A percentile compares a stretch with the other conserved stretches of the same genome.
phyloP scores from a whole-genome alignment of 2,329 filamentous ascomycete species.

The Bipolaris victoriae region DNA sequence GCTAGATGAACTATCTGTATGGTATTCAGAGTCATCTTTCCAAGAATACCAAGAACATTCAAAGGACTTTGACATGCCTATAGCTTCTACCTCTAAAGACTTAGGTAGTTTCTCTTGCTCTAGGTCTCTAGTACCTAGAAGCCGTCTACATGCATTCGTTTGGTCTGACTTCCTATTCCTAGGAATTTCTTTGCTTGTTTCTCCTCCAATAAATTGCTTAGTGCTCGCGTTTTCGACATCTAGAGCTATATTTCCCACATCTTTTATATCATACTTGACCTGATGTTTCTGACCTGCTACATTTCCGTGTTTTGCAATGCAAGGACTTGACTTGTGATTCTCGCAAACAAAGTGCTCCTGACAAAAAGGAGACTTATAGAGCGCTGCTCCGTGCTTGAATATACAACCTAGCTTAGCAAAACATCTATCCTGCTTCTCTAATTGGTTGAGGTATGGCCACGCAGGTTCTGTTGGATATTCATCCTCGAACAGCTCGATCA shows the following conservation, averaged over 20 bases:
- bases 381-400: constrained; percentile 2
- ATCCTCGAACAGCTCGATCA: background rate
- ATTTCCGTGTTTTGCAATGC: background rate
- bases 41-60: background rate
- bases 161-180: background rate
- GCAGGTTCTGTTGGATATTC: constrained; percentile 1
- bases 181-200: background rate
- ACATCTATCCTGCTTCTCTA: constrained; percentile 2
- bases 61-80: background rate
- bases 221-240: background rate
- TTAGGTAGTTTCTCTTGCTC: background rate
- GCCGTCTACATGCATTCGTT: background rate
- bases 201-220: background rate
- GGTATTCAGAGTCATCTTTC: background rate
- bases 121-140: background rate
- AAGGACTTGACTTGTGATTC: background rate
- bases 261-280: constrained; percentile 1
- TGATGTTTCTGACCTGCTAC: background rate
- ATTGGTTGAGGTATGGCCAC: constrained; percentile 6
- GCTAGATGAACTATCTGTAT: constrained; percentile 6
- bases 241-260: background rate
- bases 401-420: constrained; percentile 1
- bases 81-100: background rate
- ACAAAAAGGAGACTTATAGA: constrained; percentile 6
- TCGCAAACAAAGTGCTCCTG: constrained; percentile 6